Evolutionary conservation across 169 alveolate species (phyloP), one percentile per base, ranked within the genome.

Genomic region (Plasmodium blacklocki): DNA sequence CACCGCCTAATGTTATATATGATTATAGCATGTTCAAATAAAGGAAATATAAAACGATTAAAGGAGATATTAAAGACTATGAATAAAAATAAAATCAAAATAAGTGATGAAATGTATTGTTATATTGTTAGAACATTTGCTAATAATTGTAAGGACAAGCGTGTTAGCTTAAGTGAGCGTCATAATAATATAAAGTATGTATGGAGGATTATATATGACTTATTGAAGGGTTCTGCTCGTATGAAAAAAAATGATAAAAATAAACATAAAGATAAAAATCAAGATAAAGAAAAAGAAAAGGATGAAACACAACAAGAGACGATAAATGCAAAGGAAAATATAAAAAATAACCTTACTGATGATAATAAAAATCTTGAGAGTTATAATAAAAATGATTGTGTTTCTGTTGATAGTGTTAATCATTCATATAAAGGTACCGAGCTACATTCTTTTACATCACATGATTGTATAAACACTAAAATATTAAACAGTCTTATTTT

Each of bases 201-300:
- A 2, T 96, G 98, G 97, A 62, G 74, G 47, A 71, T 95, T 18
- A 92, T 95, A 52, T 92, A 93, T 43, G 78, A 93, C 18, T 75
- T 94, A n/a, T 64, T 60, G 5, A 49, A 74, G 7, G 15, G 59
- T 23, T 15, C 23, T 56, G 0, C 47, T 6, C 8, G 5, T 39
- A 39, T 39, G 2, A 39, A 39, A 39, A 0, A 39, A 19, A 49
- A 5, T 14, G 21, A 11, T 3, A 19, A 39, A 7, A 4, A 39
- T 0, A 39, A 39, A 26, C 5, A 26, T 2, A 26, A 0, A 26
- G 4, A 26, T 1, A 26, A 2, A 26, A 5, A 26, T 2, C 1
- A 26, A 2, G 4, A 26, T 1, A 26, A 2, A 26, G 39, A 26
- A 2, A 26, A 26, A 26, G 4, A 26, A 26, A 26, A 2, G 0